Evolutionary conservation across 352 stramenopile species (phyloP).

Genomic region (Phytophthora parvispora): DNA sequence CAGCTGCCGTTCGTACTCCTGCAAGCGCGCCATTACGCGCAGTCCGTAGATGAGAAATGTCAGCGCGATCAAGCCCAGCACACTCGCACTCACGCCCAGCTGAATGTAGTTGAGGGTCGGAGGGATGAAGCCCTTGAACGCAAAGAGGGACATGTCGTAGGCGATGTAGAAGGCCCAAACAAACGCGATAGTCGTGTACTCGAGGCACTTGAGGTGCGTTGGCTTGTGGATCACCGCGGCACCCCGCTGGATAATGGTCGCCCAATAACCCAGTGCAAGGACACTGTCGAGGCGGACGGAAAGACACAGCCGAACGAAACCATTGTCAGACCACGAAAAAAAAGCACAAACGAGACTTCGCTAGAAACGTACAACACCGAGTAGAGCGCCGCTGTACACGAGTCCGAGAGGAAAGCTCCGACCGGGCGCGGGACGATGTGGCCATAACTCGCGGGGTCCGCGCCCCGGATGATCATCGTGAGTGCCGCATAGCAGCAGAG

Average conservation of each 20-base stretch:
- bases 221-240: constrained; percentile 37
- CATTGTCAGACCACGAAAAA: not conserved
- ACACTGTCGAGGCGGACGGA: constrained; percentile 35
- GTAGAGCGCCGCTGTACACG: constrained; percentile 69
- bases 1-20: constrained; percentile 32
- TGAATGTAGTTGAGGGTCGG: constrained; percentile 34
- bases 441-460: constrained; percentile 64
- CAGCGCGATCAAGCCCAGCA: constrained; percentile 32
- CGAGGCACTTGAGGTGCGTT: constrained; percentile 34
- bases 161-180: constrained; percentile 54
- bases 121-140: constrained; percentile 47
- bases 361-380: constrained; percentile 60
- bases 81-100: constrained; percentile 25
- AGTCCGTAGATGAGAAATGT: constrained; percentile 43
- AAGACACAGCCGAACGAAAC: not conserved
- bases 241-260: constrained; percentile 65
- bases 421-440: constrained; percentile 54
- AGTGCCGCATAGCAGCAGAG: constrained; percentile 56
- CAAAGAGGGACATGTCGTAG: constrained; percentile 37
- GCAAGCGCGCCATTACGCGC: constrained; percentile 27
- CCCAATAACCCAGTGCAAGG: constrained; percentile 66
- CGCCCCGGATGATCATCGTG: constrained; percentile 64
- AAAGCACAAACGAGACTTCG: not conserved
- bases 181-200: constrained; percentile 36
- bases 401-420: constrained; percentile 57